phyloP scores from a whole-genome alignment of 2,329 filamentous ascomycete species.

The Zymoseptoria pseudotritici region DNA sequence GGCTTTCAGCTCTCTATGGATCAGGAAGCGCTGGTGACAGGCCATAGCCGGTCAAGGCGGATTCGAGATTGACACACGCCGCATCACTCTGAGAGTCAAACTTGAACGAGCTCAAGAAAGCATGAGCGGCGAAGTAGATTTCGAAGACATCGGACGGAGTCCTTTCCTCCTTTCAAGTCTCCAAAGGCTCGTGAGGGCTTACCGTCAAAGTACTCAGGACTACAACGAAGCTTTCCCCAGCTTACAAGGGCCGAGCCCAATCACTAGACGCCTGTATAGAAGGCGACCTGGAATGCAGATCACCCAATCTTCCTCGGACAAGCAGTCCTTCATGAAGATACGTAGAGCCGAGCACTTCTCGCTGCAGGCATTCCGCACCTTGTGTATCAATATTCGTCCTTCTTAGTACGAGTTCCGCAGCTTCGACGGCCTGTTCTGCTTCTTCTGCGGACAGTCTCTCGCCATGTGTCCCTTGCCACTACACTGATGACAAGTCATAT shows the following conservation, averaged over 20 bases:
- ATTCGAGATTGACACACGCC: too few relatives aligned
- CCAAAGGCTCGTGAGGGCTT: too few relatives aligned
- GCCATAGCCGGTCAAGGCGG: background rate
- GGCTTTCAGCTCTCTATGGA: background rate
- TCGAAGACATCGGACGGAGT: too few relatives aligned
- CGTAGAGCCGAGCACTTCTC: background rate
- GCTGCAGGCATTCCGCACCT: background rate
- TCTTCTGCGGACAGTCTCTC: slow-evolving; percentile 45
- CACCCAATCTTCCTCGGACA: too few relatives aligned
- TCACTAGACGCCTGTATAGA: background rate
- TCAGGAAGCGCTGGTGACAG: too few relatives aligned
- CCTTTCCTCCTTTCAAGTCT: too few relatives aligned
- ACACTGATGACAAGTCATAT: slow-evolving; percentile 53
- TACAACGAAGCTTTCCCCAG: too few relatives aligned
- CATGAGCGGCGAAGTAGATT: too few relatives aligned
- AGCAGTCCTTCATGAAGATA: background rate
- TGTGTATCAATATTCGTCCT: background rate
- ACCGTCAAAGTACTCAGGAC: too few relatives aligned
- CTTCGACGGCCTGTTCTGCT: slow-evolving; percentile 8
- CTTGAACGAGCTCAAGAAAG: too few relatives aligned
- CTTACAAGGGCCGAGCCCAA: too few relatives aligned
- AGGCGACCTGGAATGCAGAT: background rate
- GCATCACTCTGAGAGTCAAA: too few relatives aligned
- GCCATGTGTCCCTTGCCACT: slow-evolving; percentile 55
- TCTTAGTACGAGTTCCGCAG: slow-evolving; percentile 7